Evolutionary conservation across 2,329 filamentous ascomycete species (phyloP).

Genomic region (Nigrospora osmanthi): DNA sequence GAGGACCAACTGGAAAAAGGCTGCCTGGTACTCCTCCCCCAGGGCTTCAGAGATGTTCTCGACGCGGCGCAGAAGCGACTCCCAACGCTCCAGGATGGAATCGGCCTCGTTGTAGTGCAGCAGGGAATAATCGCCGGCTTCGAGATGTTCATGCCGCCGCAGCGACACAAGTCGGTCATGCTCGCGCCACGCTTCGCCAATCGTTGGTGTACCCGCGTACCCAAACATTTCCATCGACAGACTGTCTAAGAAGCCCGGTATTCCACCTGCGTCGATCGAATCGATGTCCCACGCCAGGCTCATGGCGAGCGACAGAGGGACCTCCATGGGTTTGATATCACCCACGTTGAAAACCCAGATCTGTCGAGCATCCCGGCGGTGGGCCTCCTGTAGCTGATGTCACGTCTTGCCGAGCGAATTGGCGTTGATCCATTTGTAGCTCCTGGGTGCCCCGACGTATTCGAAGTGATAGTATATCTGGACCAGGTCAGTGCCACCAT

Average conservation of each 20-base stretch:
- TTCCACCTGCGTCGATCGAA: slow-evolving; percentile 25
- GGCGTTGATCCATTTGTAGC: slow-evolving; percentile 57
- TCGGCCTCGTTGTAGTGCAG: slow-evolving; percentile 1
- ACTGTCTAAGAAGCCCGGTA: slow-evolving; percentile 34
- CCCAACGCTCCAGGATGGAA: not conserved
- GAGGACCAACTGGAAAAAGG: slow-evolving; percentile 43
- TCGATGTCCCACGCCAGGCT: slow-evolving; percentile 46
- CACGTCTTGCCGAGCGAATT: slow-evolving; percentile 38
- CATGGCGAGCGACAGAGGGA: slow-evolving; percentile 13
- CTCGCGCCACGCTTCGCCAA: slow-evolving; percentile 41
- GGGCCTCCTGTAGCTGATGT: slow-evolving; percentile 47
- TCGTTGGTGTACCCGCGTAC: slow-evolving; percentile 30
- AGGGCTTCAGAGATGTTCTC: not conserved
- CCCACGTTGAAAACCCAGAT: slow-evolving; percentile 64
- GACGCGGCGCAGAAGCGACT: not conserved
- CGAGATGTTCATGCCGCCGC: slow-evolving; percentile 53
- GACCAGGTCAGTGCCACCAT: not conserved
- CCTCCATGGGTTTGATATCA: slow-evolving; percentile 51
- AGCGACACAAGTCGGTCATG: slow-evolving; percentile 41
- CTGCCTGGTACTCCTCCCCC: not conserved
- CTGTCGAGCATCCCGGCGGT: slow-evolving; percentile 47
- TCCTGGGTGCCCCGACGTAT: slow-evolving; percentile 38
- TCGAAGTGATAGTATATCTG: slow-evolving; percentile 49
- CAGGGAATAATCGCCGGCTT: slow-evolving; percentile 43
- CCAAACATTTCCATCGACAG: slow-evolving; percentile 46